These are phyloP conservation scores for Malassezia dermatis DNA, from an alignment of 1,284 basidiomycete genomes.

Conservation along the genomic window DNA sequence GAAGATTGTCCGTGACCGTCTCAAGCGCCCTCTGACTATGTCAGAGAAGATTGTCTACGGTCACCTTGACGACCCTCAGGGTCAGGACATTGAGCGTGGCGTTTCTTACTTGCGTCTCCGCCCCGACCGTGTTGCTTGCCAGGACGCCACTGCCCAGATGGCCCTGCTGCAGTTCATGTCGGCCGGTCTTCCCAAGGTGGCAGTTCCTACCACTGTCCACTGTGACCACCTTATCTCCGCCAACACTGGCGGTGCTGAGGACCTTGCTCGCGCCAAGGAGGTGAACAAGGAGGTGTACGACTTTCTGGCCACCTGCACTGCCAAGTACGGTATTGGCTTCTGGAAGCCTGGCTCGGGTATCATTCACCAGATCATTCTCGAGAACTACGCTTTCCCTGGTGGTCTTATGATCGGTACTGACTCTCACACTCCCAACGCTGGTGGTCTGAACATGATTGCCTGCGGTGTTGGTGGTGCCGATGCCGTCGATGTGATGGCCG, in stretches of 20 bases:
- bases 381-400: constrained; percentile 98
- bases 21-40: constrained; percentile 45
- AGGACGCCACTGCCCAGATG: constrained; percentile 99
- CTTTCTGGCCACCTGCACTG: constrained; percentile 93
- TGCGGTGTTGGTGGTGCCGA: constrained; percentile 99
- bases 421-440: constrained; percentile 97
- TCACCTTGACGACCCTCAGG: constrained; percentile 46
- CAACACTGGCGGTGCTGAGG: constrained; percentile 81
- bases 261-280: constrained; percentile 80
- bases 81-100: constrained; percentile 45
- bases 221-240: constrained; percentile 99
- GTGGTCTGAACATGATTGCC: constrained; percentile 96
- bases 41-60: constrained; percentile 48
- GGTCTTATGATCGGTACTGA: constrained; percentile 99
- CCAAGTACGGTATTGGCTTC: constrained; percentile 98
- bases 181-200: constrained; percentile 71
- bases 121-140: constrained; percentile 78
- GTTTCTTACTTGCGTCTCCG: constrained; percentile 47
- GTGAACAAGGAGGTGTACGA: constrained; percentile 99
- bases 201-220: constrained; percentile 82
- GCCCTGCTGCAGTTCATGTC: constrained; percentile 99
- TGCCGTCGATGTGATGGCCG: constrained; percentile 97
- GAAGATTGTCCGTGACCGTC: constrained; percentile 43
- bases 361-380: constrained; percentile 60
- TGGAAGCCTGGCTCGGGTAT: constrained; percentile 98